Base-by-base conservation (phyloP, 768 basidiomycete genomes). In the Grammothele lineata region DNA sequence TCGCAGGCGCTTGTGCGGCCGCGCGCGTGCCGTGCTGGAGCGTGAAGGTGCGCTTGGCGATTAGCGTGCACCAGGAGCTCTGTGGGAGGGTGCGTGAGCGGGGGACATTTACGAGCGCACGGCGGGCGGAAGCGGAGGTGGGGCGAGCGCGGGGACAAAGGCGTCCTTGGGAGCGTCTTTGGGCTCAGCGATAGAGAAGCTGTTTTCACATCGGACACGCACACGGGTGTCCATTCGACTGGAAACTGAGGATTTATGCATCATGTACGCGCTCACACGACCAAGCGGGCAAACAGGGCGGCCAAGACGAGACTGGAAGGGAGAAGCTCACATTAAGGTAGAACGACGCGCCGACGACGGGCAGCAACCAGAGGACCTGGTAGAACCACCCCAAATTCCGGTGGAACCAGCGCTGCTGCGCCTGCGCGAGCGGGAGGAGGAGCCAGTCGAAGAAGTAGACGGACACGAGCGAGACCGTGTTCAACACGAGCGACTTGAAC, bases 401-500 rank as follows among this genome's bases (percentile, higher is more conserved):
- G 59, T 83, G 83, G 33, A 86, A 62, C 83, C 83, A 87, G 50
- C 72, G 79, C 48, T 77, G 75, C 44, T 79, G 74, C 38, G 77
- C 74, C 55, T 76, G 73, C 17, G 72, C 75, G 18, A 89, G 73
- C 3, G 88, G 87, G 17, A 77, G 72, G 12, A 92, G 70, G 22
- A 91, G 61, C 38, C 83, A 61, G 57, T 90, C 86, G 62, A 90
- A 87, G n/a, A 76, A 70, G 61, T 83, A 89, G 48, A 91, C 81
- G 11, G 85, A 88, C 12, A 75, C 62, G 50, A 92, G 64, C 1
- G 86, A 87, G 17, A 90, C 68, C 8, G 70, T 65, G 60, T 92
- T 92, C 40, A 92, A 74, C 7, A 87, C 66, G 15, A 86, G 61
- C 1, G 85, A 88, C 68, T 91, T 92, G 67, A 80, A 74, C 30